Percentiles rank a stretch among this genome's conserved stretches.
Conservation (phyloP, 2,329 filamentous ascomycete species). For the Pseudofabraea citricarpa region DNA sequence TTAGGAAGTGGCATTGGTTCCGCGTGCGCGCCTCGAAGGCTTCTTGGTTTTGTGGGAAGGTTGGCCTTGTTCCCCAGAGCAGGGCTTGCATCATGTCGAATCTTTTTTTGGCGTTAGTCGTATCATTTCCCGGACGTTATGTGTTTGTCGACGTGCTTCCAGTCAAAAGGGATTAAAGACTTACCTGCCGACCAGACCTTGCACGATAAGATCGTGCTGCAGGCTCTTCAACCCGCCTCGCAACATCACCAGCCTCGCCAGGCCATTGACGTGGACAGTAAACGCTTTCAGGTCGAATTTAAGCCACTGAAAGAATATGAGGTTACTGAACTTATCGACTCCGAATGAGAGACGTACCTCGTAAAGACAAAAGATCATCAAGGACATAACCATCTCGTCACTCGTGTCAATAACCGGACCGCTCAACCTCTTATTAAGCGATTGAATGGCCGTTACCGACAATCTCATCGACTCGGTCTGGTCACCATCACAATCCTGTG, state of each 20-base stretch:
- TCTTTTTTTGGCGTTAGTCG: background rate
- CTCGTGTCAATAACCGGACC: background rate
- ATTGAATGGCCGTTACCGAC: background rate
- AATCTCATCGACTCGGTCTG: background rate
- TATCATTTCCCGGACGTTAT: background rate
- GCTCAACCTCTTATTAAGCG: background rate
- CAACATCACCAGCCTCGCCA: background rate
- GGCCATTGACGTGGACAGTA: background rate
- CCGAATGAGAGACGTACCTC: too few relatives aligned
- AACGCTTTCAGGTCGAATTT: background rate
- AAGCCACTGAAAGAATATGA: background rate
- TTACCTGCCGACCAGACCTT: background rate
- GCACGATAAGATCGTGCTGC: background rate
- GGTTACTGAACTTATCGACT: background rate
- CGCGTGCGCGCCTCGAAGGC: background rate
- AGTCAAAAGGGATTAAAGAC: background rate
- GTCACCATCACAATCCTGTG: background rate
- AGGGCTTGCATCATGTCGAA: background rate
- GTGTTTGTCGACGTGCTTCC: background rate
- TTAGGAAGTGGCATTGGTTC: background rate
- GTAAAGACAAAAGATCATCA: background rate
- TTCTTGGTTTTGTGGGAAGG: background rate
- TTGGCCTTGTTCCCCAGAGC: background rate
- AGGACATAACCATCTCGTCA: background rate
- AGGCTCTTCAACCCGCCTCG: background rate